Conservation (phyloP, 2,329 filamentous ascomycete species). For the Fusarium transvaalense region DNA sequence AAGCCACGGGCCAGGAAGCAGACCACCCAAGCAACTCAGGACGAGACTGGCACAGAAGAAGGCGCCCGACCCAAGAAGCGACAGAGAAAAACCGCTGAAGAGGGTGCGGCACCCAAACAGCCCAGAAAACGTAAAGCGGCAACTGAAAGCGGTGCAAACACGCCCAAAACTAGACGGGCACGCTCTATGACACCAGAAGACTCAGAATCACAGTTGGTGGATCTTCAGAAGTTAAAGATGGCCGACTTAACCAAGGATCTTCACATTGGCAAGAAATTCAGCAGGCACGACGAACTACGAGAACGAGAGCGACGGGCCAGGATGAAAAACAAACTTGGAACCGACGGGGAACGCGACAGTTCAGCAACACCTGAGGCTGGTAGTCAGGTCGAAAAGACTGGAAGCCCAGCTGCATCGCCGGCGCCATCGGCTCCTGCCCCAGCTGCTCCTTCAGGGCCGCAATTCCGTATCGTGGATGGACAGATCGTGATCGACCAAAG, state of each 20-base stretch:
- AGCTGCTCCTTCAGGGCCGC: constrained; percentile 59
- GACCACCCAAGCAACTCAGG: constrained; percentile 21
- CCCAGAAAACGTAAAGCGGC: constrained; percentile 49
- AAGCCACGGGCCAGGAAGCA: constrained; percentile 42
- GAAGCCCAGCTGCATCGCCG: constrained; percentile 45
- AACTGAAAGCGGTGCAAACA: constrained; percentile 43
- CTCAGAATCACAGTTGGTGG: constrained; percentile 72
- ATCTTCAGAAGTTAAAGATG: constrained; percentile 77
- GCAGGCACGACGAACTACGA: constrained; percentile 78
- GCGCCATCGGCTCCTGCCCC: constrained; percentile 45
- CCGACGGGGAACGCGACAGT: constrained; percentile 43
- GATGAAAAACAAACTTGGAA: constrained; percentile 50
- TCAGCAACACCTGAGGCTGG: constrained; percentile 41
- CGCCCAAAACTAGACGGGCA: constrained; percentile 52
- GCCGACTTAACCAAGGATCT: constrained; percentile 77
- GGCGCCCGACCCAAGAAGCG: constrained; percentile 51
- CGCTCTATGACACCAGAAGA: constrained; percentile 72
- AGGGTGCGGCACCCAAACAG: constrained; percentile 34
- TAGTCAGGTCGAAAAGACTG: constrained; percentile 37
- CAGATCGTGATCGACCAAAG: constrained; percentile 78
- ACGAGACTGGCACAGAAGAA: constrained; percentile 34
- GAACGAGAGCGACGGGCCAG: constrained; percentile 69
- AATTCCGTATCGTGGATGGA: constrained; percentile 76
- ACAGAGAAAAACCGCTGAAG: constrained; percentile 49
- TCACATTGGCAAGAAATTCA: constrained; percentile 79